Evolutionary conservation across 1,284 basidiomycete species (phyloP), one percentile per base, ranked within the genome.

Genomic region (Ustilago crameri): DNA sequence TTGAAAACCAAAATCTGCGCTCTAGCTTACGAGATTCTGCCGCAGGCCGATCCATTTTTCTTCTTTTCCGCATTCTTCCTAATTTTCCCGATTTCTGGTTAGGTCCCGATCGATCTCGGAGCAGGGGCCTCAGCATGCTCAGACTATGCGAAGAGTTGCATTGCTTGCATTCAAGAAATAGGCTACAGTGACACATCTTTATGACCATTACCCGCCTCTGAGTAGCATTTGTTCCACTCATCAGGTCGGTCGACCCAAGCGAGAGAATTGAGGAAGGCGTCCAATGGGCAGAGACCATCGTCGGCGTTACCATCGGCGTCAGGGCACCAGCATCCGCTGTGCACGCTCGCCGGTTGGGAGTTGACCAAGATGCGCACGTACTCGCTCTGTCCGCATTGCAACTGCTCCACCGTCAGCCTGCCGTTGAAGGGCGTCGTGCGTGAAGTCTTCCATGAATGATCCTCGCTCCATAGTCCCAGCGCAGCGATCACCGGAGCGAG

Each of bases 221-320:
- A 46, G 27, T 72, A 62, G 47, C 69, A 72, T 42, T 63, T 62
- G 51, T 67, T 32, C 69, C 69, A 72, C 48, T 72, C 69, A 14
- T 45, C 35, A 5, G 62, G 34, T 5, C 38, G 23, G 22, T 72
- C 63, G 17, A 63, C 69, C 69, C 69, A 72, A 0, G 7, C 3
- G 2, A 67, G 45, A 27, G 54, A 51, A 38, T 54, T 9, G 5
- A 67, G 30, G 51, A 72, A 72, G 10, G 51, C 35, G 1, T 32
- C n/a, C 2, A 62, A 35, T 2, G 69, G 69, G 37, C 69, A 72
- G 30, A 72, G 49, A 3, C 47, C 38, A 8, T 53, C 44, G 24
- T 15, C 15, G 0, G 23, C 22, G 10, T 1, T 15, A 5, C 17
- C n/a, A 23, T 4, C 43, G 3, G 49, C 27, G 3, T 5, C 48